Conservation (phyloP, 257 asterid species). For the Lycium ferocissimum region DNA sequence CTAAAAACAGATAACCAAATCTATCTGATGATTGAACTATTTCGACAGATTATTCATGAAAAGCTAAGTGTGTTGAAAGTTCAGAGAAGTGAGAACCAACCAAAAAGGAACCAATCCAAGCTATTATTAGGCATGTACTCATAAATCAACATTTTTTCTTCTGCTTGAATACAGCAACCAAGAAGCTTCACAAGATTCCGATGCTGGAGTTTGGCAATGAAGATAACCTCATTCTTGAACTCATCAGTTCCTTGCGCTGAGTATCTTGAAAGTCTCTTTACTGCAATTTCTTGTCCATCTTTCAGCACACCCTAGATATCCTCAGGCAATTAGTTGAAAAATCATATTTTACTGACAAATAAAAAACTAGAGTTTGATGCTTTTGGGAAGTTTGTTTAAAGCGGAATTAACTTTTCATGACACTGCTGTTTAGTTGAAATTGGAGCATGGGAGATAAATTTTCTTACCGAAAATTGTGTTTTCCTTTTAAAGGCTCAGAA, state of each 20-base stretch:
- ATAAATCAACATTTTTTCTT: conserved; percentile 17
- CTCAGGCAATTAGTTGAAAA: not conserved
- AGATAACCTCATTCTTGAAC: conserved; percentile 21
- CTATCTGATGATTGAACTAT: not conserved
- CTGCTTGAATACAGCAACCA: not conserved
- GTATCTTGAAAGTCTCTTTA: conserved; percentile 13
- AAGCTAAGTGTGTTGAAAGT: not conserved
- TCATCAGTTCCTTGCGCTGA: not conserved
- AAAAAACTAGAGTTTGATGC: conserved; percentile 6
- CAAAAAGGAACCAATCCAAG: conserved; percentile 23
- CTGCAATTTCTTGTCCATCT: not conserved
- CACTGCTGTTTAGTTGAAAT: not conserved
- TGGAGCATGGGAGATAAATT: not conserved
- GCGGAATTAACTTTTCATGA: too few relatives aligned
- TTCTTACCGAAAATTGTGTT: not conserved
- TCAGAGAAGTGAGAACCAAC: not conserved
- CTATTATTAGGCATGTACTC: not conserved
- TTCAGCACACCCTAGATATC: not conserved
- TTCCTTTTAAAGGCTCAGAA: too few relatives aligned
- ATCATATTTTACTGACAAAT: not conserved
- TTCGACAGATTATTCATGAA: not conserved
- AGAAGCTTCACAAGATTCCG: conserved; percentile 14
- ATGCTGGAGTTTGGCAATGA: conserved; percentile 2
- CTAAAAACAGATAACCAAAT: not conserved
- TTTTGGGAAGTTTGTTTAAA: too few relatives aligned